Evolutionary conservation across 768 basidiomycete genomes (phyloP), one percentile per base, ranked within the genome.

Genomic region (Suillus spraguei): DNA sequence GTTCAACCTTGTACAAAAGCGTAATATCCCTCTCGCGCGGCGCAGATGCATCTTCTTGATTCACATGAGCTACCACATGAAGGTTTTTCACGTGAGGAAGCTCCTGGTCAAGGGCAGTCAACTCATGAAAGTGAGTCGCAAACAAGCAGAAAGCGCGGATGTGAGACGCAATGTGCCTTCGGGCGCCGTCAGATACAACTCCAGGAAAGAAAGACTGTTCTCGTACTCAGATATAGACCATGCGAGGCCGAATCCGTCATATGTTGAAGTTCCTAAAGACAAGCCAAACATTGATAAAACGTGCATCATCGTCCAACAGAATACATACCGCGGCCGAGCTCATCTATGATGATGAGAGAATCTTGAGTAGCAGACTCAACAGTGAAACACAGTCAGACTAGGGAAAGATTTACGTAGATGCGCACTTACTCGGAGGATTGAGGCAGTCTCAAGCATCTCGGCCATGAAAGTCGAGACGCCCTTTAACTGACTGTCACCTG

Each of bases 381-480:
- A 33, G 7, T 38, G 5, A 17, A 28, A 4, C 42, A 22, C 22
- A 35, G 35, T 56, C 55, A 56, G 16, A 38, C 22, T 24, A 16
- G 3, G 16, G 14, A 39, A 10, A 10, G 0, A 24, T 3, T 22
- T 24, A 22, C 0, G 22, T 38, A 24, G 52, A 53, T 53, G 28
- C 1, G 13, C 36, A 14, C 87, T 35, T 42, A 94, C 94, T 69
- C 90, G 85, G 49, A 99, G 83, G 69, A 99, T 99, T 0, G 92
- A 94, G 0, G 97, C 96, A 0, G 96, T 99, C 76, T 99, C 97
- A 35, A 99, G 83, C 97, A 99, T 99, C 76, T 99, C 97, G 2
- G 95, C 96, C 97, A 99, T 99, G 75, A 99, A 99, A 0, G 97
- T 99, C 32, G 95, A 97, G 0, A 99, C 94, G 13, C 97, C 97